These are phyloP conservation scores for Candida sakaeoensis DNA, from an alignment of 805 yeast genomes.

Conservation along the genomic window DNA sequence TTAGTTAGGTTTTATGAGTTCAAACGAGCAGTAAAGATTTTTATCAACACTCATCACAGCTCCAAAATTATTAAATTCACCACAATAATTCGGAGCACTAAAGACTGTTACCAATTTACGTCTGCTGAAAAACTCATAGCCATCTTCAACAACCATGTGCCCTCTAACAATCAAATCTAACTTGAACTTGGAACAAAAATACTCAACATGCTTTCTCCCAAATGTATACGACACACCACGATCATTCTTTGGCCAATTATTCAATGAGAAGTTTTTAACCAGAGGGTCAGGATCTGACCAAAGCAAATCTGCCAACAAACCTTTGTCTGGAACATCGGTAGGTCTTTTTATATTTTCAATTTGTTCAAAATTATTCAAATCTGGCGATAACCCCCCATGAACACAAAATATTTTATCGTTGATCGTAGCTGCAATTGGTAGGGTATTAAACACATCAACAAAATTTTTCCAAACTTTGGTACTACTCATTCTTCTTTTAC, in stretches of 20 bases:
- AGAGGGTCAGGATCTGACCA: slow-evolving; percentile 75
- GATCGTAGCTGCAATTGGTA: slow-evolving; percentile 61
- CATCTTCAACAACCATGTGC: slow-evolving; percentile 89
- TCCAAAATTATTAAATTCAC: slow-evolving; percentile 77
- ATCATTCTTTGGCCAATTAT: slow-evolving; percentile 77
- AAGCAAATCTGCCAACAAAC: slow-evolving; percentile 69
- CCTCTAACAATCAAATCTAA: slow-evolving; percentile 79
- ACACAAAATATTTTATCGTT: slow-evolving; percentile 57
- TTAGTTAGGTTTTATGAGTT: slow-evolving; percentile 53
- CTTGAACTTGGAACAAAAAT: slow-evolving; percentile 60
- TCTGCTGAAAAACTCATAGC: slow-evolving; percentile 76
- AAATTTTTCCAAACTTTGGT: slow-evolving; percentile 49
- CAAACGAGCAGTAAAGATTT: slow-evolving; percentile 66
- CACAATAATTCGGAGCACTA: slow-evolving; percentile 82
- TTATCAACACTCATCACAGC: slow-evolving; percentile 75
- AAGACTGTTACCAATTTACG: slow-evolving; percentile 74
- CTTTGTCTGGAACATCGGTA: slow-evolving; percentile 80
- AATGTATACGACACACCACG: slow-evolving; percentile 81
- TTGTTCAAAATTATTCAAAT: slow-evolving; percentile 58
- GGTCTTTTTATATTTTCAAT: slow-evolving; percentile 72
- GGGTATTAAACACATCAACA: slow-evolving; percentile 54
- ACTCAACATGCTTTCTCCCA: slow-evolving; percentile 68
- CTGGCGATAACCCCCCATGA: slow-evolving; percentile 76
- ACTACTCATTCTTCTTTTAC: slow-evolving; percentile 47
- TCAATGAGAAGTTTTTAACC: slow-evolving; percentile 29